Base-by-base conservation (phyloP, 1,284 basidiomycete genomes). In the Phlebopus sp. region DNA sequence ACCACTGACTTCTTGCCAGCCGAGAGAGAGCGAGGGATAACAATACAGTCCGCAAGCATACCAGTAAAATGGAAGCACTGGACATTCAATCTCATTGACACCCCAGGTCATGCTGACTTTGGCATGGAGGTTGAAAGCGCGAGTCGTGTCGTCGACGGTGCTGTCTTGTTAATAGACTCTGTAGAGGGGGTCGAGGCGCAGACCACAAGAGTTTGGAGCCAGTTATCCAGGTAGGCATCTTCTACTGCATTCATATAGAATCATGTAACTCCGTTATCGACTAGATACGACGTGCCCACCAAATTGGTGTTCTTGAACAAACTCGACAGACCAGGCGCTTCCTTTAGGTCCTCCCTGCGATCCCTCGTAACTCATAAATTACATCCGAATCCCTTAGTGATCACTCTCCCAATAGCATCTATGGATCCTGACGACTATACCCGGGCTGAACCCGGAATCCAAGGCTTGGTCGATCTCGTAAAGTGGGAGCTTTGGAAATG, bases 121-220 rank as follows among this genome's bases (percentile, higher is more conserved):
- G 92, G 91, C 2, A 93, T 95, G 86, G 92, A 95, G 59, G 92
- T 95, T 9, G 92, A 94, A 66, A 88, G 91, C 56, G 91, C 92
- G 11, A 91, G 92, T 59, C 81, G 92, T 14, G 87, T 95, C 8
- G 83, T 93, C 2, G 92, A 95, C 58, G 92, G 92, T 49, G 90
- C 90, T 4, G 83, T 95, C 13, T 86, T 95, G 14, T 69, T 95
- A 15, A 81, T 95, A 31, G 92, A 95, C 64, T 88, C 90, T 0
- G 92, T 95, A 0, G 92, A 94, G 68, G 92, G 92, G 4, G 92
- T 94, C 1, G 92, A 95, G 66, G 81, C 89, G 5, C 92, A 95
- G 63, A 95, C 92, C 0, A 88, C 84, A 59, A 89, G 87, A 38
- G 92, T 94, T 21, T 95, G 91, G 92, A 73, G 71, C 46, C 92